These are phyloP conservation scores for Copromyces sp. DNA, from an alignment of 495 filamentous ascomycete species.

Conservation along the genomic window DNA sequence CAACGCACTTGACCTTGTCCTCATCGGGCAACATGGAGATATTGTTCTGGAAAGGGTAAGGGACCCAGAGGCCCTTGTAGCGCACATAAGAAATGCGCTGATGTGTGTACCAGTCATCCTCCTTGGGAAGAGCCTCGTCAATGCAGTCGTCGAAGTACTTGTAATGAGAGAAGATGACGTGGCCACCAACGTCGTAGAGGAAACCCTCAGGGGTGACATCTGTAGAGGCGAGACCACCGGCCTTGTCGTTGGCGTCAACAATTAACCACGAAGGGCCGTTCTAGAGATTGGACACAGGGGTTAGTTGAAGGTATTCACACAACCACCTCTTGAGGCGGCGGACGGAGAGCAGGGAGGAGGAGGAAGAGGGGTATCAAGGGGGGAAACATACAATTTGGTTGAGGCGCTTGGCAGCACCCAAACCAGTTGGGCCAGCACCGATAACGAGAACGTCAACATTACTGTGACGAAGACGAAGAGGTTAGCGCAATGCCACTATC, in stretches of 20 bases:
- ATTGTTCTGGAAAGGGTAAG: constrained; percentile 99
- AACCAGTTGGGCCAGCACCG: constrained; percentile 91
- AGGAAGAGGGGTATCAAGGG: constrained; percentile 15
- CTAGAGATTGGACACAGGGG: constrained; percentile 31
- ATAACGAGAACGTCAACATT: constrained; percentile 96
- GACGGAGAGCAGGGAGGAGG: constrained; percentile 5
- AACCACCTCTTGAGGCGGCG: not conserved
- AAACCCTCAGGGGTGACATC: constrained; percentile 95
- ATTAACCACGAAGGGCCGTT: constrained; percentile 92
- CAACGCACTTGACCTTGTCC: constrained; percentile 89
- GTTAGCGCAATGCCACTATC: constrained; percentile 11
- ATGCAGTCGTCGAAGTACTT: constrained; percentile 99
- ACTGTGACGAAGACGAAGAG: constrained; percentile 30
- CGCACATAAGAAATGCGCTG: constrained; percentile 98
- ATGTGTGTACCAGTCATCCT: constrained; percentile 93
- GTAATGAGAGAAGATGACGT: constrained; percentile 99
- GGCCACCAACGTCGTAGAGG: constrained; percentile 97
- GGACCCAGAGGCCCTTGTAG: constrained; percentile 91
- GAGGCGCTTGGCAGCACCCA: constrained; percentile 94
- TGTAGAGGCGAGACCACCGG: constrained; percentile 93
- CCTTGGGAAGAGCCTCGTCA: constrained; percentile 86
- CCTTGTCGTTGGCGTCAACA: constrained; percentile 83
- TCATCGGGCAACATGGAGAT: constrained; percentile 97
- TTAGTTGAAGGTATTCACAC: constrained; percentile 14
- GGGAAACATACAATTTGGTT: constrained; percentile 71